Evolutionary conservation across 2,329 filamentous ascomycete genomes (phyloP).

Genomic region (Talaromyces albobiverticillius): DNA sequence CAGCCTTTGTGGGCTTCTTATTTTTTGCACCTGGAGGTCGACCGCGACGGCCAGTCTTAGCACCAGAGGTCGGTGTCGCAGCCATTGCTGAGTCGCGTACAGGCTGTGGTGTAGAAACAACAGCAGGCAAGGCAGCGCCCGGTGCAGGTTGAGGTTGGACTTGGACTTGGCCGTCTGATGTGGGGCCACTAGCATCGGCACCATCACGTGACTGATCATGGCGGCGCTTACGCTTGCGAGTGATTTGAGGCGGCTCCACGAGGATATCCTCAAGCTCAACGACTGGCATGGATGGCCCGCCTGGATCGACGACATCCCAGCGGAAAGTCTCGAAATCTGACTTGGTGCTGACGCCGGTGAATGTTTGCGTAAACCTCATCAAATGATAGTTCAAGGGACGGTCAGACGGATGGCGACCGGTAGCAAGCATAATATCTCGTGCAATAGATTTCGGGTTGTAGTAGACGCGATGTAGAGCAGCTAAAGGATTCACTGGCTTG

Average conservation of each 20-base stretch:
- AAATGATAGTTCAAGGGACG: slow-evolving; percentile 60
- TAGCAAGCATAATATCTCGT: slow-evolving; percentile 60
- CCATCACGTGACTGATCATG: slow-evolving; percentile 10
- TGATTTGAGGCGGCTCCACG: slow-evolving; percentile 20
- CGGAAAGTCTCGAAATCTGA: slow-evolving; percentile 58
- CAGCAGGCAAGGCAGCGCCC: not conserved
- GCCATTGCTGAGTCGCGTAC: slow-evolving; percentile 8
- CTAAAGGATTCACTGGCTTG: slow-evolving; percentile 39
- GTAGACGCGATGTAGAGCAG: slow-evolving; percentile 43
- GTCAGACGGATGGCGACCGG: slow-evolving; percentile 60
- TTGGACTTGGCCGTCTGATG: slow-evolving; percentile 1
- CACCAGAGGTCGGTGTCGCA: slow-evolving; percentile 9
- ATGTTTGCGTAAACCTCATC: slow-evolving; percentile 42
- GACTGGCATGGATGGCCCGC: slow-evolving; percentile 38
- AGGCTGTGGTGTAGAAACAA: slow-evolving; percentile 7
- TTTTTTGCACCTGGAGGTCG: slow-evolving; percentile 31
- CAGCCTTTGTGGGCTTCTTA: slow-evolving; percentile 19
- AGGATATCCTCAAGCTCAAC: slow-evolving; percentile 25
- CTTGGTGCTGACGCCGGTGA: slow-evolving; percentile 41
- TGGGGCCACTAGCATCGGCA: slow-evolving; percentile 5
- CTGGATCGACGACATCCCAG: slow-evolving; percentile 62
- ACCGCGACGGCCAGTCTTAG: slow-evolving; percentile 20
- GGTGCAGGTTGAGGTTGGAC: not conserved
- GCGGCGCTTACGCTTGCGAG: slow-evolving; percentile 10
- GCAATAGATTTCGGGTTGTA: slow-evolving; percentile 64